These are phyloP conservation scores for Cryptosporidium bovis DNA, from an alignment of 169 alveolate species.

Conservation along the genomic window DNA sequence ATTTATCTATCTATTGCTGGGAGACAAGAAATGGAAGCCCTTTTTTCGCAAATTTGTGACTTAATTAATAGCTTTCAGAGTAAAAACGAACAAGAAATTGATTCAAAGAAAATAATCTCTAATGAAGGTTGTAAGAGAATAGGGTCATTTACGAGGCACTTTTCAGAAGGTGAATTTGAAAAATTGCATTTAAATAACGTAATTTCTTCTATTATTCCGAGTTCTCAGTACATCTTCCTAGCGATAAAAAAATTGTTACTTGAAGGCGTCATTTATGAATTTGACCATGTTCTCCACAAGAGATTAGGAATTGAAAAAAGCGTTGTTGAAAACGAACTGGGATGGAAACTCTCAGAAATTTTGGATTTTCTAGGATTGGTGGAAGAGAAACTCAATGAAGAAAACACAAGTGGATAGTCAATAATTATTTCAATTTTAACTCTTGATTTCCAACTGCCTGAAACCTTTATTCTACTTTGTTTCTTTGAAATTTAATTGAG, in stretches of 20 bases:
- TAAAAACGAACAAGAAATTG: neutral
- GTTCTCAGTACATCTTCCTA: conserved; percentile 18
- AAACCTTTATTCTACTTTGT: conserved; percentile 1
- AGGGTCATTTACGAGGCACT: neutral
- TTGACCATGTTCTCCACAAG: conserved; percentile 41
- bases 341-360: conserved; percentile 34
- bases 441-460: neutral
- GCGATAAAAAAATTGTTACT: conserved; percentile 20
- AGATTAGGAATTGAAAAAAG: conserved; percentile 34
- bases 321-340: conserved; percentile 38
- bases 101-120: neutral
- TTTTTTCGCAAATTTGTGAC: conserved; percentile 6
- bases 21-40: conserved; percentile 50
- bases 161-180: conserved; percentile 9
- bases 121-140: neutral
- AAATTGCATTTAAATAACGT: conserved; percentile 8
- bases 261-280: conserved; percentile 46
- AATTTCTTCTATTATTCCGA: conserved; percentile 36
- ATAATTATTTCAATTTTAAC: neutral
- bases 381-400: conserved; percentile 6
- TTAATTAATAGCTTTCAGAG: no score
- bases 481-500: conserved; percentile 45
- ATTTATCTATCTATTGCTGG: conserved; percentile 52
- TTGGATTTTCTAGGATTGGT: conserved; percentile 3
- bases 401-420: neutral